phyloP scores from a whole-genome alignment of 495 filamentous ascomycete species.

The Hyaloscypha variabilis region DNA sequence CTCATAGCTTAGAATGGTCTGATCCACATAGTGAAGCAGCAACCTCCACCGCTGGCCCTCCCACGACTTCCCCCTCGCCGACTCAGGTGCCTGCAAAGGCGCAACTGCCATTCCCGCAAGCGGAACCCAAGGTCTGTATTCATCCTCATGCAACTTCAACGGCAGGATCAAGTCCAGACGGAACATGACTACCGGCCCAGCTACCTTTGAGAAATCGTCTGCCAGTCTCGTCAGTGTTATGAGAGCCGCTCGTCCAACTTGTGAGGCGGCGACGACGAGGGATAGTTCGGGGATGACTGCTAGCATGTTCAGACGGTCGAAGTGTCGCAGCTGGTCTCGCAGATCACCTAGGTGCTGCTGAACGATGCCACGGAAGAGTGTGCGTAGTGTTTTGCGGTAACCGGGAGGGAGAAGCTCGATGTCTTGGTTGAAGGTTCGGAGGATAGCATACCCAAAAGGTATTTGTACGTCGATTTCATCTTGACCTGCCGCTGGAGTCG shows the following conservation, averaged over 20 bases:
- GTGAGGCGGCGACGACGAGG: constrained; percentile 72
- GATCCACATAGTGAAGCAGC: constrained; percentile 75
- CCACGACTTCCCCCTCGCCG: constrained; percentile 42
- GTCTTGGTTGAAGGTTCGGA: constrained; percentile 61
- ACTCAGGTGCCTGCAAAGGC: constrained; percentile 25
- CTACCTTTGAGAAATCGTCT: constrained; percentile 4
- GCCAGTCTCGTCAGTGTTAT: constrained; percentile 62
- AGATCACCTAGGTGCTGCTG: neutral
- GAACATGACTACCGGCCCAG: constrained; percentile 37
- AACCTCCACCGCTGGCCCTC: constrained; percentile 62
- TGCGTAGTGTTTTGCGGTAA: neutral
- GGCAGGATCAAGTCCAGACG: constrained; percentile 62
- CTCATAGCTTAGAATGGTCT: constrained; percentile 82
- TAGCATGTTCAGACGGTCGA: constrained; percentile 77
- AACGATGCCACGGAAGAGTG: neutral
- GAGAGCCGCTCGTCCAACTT: constrained; percentile 74
- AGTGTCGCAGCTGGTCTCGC: neutral
- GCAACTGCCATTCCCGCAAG: constrained; percentile 53
- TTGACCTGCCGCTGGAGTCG: neutral
- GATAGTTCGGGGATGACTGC: constrained; percentile 77
- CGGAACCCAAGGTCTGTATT: constrained; percentile 31
- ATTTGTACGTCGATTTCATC: neutral
- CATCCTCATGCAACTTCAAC: constrained; percentile 29
- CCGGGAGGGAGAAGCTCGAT: constrained; percentile 56
- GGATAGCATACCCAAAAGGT: constrained; percentile 37